Conservation (phyloP, 306 rosid species). For the Glycine latifolia region DNA sequence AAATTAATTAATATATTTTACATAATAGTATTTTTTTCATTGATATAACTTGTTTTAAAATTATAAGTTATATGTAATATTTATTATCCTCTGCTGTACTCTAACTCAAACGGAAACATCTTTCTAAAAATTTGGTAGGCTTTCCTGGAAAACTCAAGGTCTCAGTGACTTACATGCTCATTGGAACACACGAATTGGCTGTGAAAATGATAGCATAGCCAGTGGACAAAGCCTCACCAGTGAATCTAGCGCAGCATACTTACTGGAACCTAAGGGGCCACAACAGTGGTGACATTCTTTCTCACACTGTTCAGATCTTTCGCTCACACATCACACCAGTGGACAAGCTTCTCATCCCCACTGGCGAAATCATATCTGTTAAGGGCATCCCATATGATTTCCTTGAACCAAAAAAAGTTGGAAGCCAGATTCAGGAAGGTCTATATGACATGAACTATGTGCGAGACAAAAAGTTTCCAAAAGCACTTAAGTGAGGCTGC, state of each 20-base stretch:
- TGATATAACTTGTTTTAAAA: neutral
- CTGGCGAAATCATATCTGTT: constrained; percentile 47
- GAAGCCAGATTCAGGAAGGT: constrained; percentile 47
- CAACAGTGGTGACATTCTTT: constrained; percentile 65
- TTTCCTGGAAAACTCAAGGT: constrained; percentile 74
- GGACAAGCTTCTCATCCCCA: constrained; percentile 64
- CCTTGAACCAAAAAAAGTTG: constrained; percentile 54
- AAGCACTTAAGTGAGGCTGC: constrained; percentile 53
- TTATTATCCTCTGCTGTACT: neutral
- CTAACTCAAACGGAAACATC: neutral
- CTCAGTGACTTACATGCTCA: constrained; percentile 60
- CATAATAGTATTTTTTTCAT: neutral
- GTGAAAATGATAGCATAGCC: constrained; percentile 67
- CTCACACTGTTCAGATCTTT: constrained; percentile 59
- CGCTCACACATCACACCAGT: constrained; percentile 70
- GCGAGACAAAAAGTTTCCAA: constrained; percentile 39
- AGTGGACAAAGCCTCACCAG: constrained; percentile 66
- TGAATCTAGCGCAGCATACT: constrained; percentile 73
- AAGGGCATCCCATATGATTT: constrained; percentile 69
- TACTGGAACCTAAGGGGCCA: constrained; percentile 83
- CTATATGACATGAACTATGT: constrained; percentile 77
- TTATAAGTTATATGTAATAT: neutral
- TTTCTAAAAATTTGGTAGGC: constrained; percentile 52
- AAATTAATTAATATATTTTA: neutral
- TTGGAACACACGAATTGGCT: constrained; percentile 49